Evolutionary conservation across 305 asterid species (phyloP).

Genomic region (Solanum chacoense): DNA sequence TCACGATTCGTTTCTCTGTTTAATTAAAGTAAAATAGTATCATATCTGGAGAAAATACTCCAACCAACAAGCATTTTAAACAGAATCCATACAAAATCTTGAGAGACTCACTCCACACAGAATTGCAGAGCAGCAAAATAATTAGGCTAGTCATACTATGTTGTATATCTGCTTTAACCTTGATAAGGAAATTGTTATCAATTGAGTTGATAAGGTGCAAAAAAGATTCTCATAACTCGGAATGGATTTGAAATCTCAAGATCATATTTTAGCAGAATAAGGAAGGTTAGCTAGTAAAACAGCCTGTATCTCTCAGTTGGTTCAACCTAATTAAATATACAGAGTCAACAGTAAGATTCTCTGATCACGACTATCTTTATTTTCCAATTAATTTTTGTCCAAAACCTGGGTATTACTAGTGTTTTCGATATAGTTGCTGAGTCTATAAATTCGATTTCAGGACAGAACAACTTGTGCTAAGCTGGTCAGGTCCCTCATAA

Average conservation of each 20-base stretch:
- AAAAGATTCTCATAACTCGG: neutral
- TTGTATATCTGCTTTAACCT: neutral
- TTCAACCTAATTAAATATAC: neutral
- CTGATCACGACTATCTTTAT: neutral
- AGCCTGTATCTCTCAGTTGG: neutral
- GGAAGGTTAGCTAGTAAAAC: neutral
- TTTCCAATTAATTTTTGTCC: neutral
- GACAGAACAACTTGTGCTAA: neutral
- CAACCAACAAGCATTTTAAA: neutral
- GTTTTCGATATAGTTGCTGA: neutral
- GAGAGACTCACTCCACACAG: neutral
- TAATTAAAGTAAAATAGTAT: neutral
- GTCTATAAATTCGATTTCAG: neutral
- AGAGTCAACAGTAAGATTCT: neutral
- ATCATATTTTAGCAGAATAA: neutral
- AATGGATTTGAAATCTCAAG: neutral
- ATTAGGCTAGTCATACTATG: neutral
- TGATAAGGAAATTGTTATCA: neutral
- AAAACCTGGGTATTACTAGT: neutral
- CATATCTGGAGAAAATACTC: neutral
- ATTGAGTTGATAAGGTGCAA: neutral
- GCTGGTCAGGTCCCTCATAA: neutral
- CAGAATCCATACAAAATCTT: neutral
- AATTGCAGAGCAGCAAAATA: neutral
- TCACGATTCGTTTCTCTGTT: neutral